Base-by-base conservation (phyloP, 768 basidiomycete species). In the Macrolepiota fuliginosa region DNA sequence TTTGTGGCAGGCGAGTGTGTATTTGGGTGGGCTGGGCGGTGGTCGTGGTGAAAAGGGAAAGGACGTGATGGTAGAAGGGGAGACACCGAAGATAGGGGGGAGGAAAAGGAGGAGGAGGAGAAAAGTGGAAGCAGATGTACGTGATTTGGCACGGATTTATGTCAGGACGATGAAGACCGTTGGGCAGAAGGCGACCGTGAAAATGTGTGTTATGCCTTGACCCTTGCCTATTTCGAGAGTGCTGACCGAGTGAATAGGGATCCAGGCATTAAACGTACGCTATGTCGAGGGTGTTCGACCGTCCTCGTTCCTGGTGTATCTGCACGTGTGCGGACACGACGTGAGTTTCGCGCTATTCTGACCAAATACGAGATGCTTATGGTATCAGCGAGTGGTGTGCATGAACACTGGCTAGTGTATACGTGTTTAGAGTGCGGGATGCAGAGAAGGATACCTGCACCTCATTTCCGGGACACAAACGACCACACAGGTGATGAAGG, bases 1-100 rank as follows among this genome's bases (percentile, higher is more conserved):
- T 71, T 81, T 94, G 37, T 93, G 91, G 69, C 93, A 94, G 73
- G 89, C 91, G 37, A 87, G 88, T 67, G 78, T 83, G 12, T 88
- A 87, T 63, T 76, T 92, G 19, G 79, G 75, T 25, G 25, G 39
- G 57, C 76, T 75, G 11, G 71, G 81, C 52, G 65, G 71, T 39
- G 63, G 71, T 19, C 45, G 66, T 42, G 37, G 32, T 2, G 19
- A 12, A 2, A 13, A 15, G 17, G 12, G 22, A 10, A 25, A 22
- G 36, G 1, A 19, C 25, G 51, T 35, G 51, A 19, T 9, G 13
- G 7, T 25, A 24, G 50, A 52, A 29, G 52, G 19, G 9, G 51
- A 32, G 11, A 37, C 19, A 15, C 17, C 15, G 12, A 50, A 13
- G 39, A 56, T 24, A 27, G 51, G 40, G 52, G 29, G 29, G 25